Conservation (phyloP, 495 filamentous ascomycete species). For the Penicillium bialowiezense region DNA sequence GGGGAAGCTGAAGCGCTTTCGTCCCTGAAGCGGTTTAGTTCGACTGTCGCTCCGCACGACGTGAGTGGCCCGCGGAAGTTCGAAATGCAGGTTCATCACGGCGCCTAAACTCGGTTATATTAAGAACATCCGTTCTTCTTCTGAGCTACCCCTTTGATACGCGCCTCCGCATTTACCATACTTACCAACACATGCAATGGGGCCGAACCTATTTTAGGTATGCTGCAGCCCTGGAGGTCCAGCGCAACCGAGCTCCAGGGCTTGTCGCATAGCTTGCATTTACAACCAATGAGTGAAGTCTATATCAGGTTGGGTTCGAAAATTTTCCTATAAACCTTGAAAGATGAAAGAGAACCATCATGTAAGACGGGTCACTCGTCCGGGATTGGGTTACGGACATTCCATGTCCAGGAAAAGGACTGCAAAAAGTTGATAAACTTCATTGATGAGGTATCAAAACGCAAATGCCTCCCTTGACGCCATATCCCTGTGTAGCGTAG, state of each 20-base stretch:
- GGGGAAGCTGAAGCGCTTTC: not conserved
- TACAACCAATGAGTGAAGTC: no score
- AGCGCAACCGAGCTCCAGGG: no score
- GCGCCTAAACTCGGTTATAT: slow-evolving; percentile 7
- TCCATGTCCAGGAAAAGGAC: not conserved
- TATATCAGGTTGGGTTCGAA: no score
- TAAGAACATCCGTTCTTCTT: no score
- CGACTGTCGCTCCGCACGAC: not conserved
- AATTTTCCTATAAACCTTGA: no score
- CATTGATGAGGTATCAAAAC: slow-evolving; percentile 1
- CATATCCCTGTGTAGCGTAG: slow-evolving; percentile 8
- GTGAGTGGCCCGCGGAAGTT: slow-evolving; percentile 2
- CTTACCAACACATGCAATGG: not conserved
- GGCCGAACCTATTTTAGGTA: not conserved
- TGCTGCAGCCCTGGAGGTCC: not conserved
- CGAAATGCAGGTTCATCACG: slow-evolving; percentile 7
- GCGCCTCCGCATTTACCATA: not conserved
- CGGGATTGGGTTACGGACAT: not conserved
- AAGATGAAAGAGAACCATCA: no score
- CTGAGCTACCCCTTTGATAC: not conserved
- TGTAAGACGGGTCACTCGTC: no score
- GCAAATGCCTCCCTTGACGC: slow-evolving; percentile 14
- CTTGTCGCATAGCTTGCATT: no score
- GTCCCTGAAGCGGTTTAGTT: slow-evolving; percentile 5
- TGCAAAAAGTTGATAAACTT: not conserved